phyloP scores from a whole-genome alignment of 2,329 filamentous ascomycete species.

The Fusarium solani-melongenae region DNA sequence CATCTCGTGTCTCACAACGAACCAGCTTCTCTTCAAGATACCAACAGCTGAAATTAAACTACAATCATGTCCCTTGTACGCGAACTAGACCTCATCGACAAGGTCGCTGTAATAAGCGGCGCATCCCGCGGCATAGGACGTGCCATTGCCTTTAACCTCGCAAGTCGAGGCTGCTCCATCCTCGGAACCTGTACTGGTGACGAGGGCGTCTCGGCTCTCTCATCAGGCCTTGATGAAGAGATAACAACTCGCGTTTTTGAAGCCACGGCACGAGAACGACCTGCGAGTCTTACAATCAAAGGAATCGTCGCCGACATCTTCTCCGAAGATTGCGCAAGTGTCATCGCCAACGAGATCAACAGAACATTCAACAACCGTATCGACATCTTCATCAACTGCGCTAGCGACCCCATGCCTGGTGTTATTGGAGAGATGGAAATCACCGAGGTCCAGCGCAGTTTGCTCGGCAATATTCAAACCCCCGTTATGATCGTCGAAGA shows the following conservation, averaged over 20 bases:
- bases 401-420: conserved; percentile 45
- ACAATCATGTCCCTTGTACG: not conserved
- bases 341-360: conserved; percentile 41
- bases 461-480: conserved; percentile 50
- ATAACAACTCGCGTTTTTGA: conserved; percentile 29
- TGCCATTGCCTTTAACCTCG: conserved; percentile 43
- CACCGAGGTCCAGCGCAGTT: conserved; percentile 44
- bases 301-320: conserved; percentile 48
- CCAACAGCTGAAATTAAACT: not conserved
- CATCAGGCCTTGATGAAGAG: conserved; percentile 32
- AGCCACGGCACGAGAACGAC: conserved; percentile 17
- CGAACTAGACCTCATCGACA: conserved; percentile 24
- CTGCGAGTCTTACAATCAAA: conserved; percentile 32
- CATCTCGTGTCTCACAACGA: not conserved
- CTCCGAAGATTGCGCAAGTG: conserved; percentile 38
- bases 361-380: conserved; percentile 40
- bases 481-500: conserved; percentile 51
- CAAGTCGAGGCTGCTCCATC: conserved; percentile 44
- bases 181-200: conserved; percentile 47
- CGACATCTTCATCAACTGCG: conserved; percentile 50
- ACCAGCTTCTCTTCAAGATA: not conserved
- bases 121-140: conserved; percentile 42
- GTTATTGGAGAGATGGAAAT: conserved; percentile 42
- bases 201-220: conserved; percentile 32
- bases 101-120: conserved; percentile 37